These are phyloP conservation scores for Allantophomopsis cytisporea DNA, from an alignment of 2,329 filamentous ascomycete species.

Conservation along the genomic window DNA sequence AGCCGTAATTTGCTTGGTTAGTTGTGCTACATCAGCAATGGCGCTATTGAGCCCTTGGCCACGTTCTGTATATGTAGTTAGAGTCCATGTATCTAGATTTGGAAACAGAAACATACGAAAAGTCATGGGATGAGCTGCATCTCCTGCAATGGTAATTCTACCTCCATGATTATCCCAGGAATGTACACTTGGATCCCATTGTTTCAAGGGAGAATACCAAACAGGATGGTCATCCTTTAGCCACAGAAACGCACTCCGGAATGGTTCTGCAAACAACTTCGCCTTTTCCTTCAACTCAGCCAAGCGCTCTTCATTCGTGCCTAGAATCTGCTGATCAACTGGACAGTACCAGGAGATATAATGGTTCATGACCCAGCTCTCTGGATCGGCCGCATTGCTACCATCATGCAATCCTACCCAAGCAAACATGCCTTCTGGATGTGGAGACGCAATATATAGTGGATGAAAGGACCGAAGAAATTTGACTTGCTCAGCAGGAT, in stretches of 20 bases:
- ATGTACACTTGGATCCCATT: slow-evolving; percentile 20
- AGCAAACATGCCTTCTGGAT: slow-evolving; percentile 27
- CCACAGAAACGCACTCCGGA: slow-evolving; percentile 24
- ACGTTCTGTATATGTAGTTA: slow-evolving; percentile 23
- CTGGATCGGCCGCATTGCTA: slow-evolving; percentile 20
- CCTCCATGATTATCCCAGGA: slow-evolving; percentile 18
- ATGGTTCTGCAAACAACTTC: slow-evolving; percentile 25
- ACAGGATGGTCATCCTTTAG: slow-evolving; percentile 16
- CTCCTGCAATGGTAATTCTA: slow-evolving; percentile 18
- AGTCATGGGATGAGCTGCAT: slow-evolving; percentile 22
- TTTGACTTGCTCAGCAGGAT: slow-evolving; percentile 25
- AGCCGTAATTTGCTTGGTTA: slow-evolving; percentile 13
- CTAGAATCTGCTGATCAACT: slow-evolving; percentile 24
- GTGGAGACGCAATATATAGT: slow-evolving; percentile 25
- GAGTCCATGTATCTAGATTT: background rate
- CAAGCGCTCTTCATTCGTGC: slow-evolving; percentile 22
- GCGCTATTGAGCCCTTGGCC: slow-evolving; percentile 34
- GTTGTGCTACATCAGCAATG: slow-evolving; percentile 25
- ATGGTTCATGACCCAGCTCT: slow-evolving; percentile 29
- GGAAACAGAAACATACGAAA: slow-evolving; percentile 14
- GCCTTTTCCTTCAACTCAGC: slow-evolving; percentile 24
- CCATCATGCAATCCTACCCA: slow-evolving; percentile 31
- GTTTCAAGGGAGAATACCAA: slow-evolving; percentile 15
- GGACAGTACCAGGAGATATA: slow-evolving; percentile 29
- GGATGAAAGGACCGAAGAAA: slow-evolving; percentile 28